Evolutionary conservation across 345 rosid species (phyloP).

Genomic region (Gossypioides kirkii): DNA sequence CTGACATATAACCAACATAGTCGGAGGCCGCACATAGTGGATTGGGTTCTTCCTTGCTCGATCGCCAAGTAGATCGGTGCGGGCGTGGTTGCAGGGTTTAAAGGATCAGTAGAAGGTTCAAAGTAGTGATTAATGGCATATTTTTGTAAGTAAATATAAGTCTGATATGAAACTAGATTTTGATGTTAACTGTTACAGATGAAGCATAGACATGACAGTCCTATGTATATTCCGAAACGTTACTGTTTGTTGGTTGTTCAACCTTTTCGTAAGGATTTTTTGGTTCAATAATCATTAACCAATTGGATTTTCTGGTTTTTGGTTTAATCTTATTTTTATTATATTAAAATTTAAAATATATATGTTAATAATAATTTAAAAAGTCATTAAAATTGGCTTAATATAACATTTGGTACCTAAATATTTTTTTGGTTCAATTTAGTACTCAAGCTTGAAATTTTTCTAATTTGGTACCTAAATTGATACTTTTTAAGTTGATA

Average conservation of each 20-base stretch:
- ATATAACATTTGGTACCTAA: too few relatives aligned
- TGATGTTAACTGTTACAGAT: background rate
- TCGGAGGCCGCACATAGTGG: constrained; percentile 30
- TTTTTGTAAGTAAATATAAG: constrained; percentile 2
- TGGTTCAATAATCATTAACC: too few relatives aligned
- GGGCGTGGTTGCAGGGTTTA: background rate
- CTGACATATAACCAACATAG: constrained; percentile 32
- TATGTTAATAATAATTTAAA: too few relatives aligned
- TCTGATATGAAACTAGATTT: background rate
- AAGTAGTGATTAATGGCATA: background rate
- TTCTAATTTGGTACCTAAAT: too few relatives aligned
- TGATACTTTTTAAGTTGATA: too few relatives aligned
- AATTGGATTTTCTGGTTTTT: too few relatives aligned
- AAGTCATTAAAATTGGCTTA: too few relatives aligned
- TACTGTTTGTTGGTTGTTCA: background rate
- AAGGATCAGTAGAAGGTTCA: background rate
- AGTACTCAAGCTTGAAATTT: too few relatives aligned
- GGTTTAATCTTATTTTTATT: too few relatives aligned
- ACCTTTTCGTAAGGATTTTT: too few relatives aligned
- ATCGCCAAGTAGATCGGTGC: constrained; percentile 10
- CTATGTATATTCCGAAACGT: background rate
- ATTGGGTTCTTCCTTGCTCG: constrained; percentile 57
- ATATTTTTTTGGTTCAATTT: too few relatives aligned
- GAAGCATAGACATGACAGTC: background rate
- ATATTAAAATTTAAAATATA: too few relatives aligned